These are phyloP conservation scores for Infundibulicybe gibba DNA, from an alignment of 768 basidiomycete genomes.

Conservation along the genomic window DNA sequence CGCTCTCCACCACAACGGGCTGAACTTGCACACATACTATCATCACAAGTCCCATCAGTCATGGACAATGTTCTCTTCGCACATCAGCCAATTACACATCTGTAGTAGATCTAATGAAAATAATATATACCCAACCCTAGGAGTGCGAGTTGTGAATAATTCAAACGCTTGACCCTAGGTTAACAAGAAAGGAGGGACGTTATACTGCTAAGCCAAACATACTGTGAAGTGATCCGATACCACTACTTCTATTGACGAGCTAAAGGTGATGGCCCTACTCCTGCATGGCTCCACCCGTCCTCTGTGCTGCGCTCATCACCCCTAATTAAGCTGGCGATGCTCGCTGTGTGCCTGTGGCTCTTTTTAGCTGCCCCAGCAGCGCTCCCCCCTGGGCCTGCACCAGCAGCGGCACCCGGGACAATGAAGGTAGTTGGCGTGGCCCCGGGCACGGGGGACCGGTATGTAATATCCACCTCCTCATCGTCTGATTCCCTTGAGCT, in stretches of 20 bases:
- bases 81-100: no score
- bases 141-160: neutral
- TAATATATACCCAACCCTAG: neutral
- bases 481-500: conserved; percentile 48
- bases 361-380: conserved; percentile 24
- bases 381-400: conserved; percentile 12
- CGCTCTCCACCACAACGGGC: no score
- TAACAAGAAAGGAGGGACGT: conserved; percentile 47
- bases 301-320: conserved; percentile 71
- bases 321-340: conserved; percentile 78
- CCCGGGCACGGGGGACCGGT: conserved; percentile 57
- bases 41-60: no score
- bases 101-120: no score
- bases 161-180: conserved; percentile 16
- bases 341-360: conserved; percentile 76
- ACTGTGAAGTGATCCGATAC: no score
- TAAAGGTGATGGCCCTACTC: conserved; percentile 18
- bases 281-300: conserved; percentile 80
- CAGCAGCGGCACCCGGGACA: conserved; percentile 7
- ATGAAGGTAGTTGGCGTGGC: conserved; percentile 30
- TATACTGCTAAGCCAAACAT: no score
- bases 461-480: conserved; percentile 66
- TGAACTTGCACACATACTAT: no score
- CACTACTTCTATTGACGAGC: no score
- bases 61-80: no score